phyloP scores from a whole-genome alignment of 306 rosid genomes.

The Vigna mungo region DNA sequence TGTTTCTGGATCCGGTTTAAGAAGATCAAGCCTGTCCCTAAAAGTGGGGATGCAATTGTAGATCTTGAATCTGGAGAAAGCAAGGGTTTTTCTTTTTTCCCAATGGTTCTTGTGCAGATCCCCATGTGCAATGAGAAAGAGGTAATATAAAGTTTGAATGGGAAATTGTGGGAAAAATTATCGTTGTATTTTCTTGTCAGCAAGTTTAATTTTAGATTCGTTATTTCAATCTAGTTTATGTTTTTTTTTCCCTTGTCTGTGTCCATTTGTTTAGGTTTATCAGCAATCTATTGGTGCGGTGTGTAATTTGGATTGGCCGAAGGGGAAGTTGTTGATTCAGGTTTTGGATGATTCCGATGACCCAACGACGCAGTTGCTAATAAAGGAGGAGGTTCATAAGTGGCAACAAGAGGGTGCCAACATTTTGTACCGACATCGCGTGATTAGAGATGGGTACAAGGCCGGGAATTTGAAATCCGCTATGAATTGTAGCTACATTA shows the following conservation, averaged over 20 bases:
- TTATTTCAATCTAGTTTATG: slow-evolving; percentile 30
- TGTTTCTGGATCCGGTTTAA: slow-evolving; percentile 90
- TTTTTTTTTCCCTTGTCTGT: not conserved
- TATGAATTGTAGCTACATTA: slow-evolving; percentile 89
- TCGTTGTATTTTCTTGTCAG: not conserved
- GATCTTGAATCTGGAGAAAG: slow-evolving; percentile 84
- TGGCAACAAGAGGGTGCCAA: slow-evolving; percentile 90
- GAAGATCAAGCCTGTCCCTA: slow-evolving; percentile 81
- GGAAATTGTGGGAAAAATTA: not conserved
- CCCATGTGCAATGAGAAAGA: slow-evolving; percentile 98
- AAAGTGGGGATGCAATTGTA: slow-evolving; percentile 36
- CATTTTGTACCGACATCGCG: slow-evolving; percentile 84
- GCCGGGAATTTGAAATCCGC: slow-evolving; percentile 99
- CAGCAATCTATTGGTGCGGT: slow-evolving; percentile 95
- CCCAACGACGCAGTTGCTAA: slow-evolving; percentile 69
- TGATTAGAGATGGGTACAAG: slow-evolving; percentile 90
- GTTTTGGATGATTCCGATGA: slow-evolving; percentile 97
- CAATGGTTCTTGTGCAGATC: slow-evolving; percentile 98
- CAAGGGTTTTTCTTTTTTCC: slow-evolving; percentile 74
- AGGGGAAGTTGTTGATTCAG: slow-evolving; percentile 75
- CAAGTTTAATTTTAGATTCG: not conserved
- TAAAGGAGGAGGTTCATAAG: slow-evolving; percentile 81
- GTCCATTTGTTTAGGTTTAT: slow-evolving; percentile 66
- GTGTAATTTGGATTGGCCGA: slow-evolving; percentile 94
- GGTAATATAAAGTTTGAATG: slow-evolving; percentile 48